Percentiles rank a stretch among this genome's conserved stretches.
These are phyloP conservation scores for Ceratocystis variospora DNA, from an alignment of 2,329 filamentous ascomycete genomes.

Conservation along the genomic window DNA sequence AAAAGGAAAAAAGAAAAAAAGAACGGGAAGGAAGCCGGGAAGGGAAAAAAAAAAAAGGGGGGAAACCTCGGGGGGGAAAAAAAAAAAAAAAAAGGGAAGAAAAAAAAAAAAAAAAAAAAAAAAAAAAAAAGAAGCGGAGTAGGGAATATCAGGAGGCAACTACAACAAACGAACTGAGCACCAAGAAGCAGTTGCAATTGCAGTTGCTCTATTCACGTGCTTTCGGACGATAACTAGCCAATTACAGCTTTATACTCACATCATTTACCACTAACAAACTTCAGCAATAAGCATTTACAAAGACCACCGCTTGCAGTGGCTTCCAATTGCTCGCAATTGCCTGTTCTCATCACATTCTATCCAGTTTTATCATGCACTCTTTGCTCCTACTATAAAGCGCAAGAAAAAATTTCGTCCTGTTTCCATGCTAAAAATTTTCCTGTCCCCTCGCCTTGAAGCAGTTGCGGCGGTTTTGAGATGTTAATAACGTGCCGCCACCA, in stretches of 20 bases:
- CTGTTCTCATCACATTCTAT: background rate
- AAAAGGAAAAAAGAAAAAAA: no score
- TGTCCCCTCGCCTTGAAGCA: background rate
- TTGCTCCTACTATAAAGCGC: background rate
- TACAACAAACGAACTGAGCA: background rate
- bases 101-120: no score
- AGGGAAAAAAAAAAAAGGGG: no score
- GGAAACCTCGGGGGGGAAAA: no score
- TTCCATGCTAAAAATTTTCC: background rate
- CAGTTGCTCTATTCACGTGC: background rate
- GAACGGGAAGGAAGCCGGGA: no score
- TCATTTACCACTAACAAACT: background rate
- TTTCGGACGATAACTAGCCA: background rate
- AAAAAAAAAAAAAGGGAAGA: no score
- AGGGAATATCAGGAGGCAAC: conserved; percentile 6
- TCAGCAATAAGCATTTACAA: background rate
- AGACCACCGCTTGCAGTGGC: background rate
- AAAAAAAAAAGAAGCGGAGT: conserved; percentile 3
- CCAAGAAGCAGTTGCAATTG: background rate
- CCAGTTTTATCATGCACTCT: background rate
- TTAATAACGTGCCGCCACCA: background rate
- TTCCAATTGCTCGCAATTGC: background rate
- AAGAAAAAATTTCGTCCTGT: background rate
- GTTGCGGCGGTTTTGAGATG: background rate
- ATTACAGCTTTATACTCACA: background rate